Percentiles rank a stretch among this genome's conserved stretches.
These are phyloP conservation scores for Ciborinia camelliae DNA, from an alignment of 2,329 filamentous ascomycete species.

Conservation along the genomic window DNA sequence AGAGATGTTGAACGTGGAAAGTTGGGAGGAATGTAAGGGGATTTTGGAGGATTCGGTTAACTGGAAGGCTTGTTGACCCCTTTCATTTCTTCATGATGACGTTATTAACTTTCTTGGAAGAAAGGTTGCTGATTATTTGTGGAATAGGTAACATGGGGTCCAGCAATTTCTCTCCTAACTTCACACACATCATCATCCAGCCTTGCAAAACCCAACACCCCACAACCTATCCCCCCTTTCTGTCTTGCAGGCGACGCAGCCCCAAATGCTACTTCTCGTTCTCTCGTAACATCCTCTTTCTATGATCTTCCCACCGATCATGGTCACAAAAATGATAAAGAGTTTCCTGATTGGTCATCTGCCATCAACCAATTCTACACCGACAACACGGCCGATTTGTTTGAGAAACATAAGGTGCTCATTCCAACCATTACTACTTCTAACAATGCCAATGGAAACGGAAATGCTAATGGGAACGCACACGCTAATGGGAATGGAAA, in stretches of 20 bases:
- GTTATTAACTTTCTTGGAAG: neutral
- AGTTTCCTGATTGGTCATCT: neutral
- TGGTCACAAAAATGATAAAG: neutral
- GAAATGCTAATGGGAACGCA: too few relatives aligned
- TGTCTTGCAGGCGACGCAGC: constrained; percentile 11
- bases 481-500: too few relatives aligned
- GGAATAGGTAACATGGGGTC: constrained; percentile 5
- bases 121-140: neutral
- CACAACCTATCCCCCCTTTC: neutral
- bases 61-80: constrained; percentile 2
- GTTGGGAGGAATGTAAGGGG: neutral
- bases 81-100: neutral
- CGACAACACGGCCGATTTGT: constrained; percentile 42
- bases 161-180: neutral
- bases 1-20: neutral
- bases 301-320: neutral
- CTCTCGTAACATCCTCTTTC: constrained; percentile 12
- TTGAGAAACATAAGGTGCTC: constrained; percentile 61
- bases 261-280: neutral
- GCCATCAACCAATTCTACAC: constrained; percentile 3
- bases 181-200: neutral
- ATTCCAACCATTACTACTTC: constrained; percentile 57
- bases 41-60: constrained; percentile 27
- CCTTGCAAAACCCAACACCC: neutral
- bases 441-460: neutral